Percentiles rank a stretch among this genome's conserved stretches.
Conservation (phyloP, 495 filamentous ascomycete species). For the Penicillium paradoxum region DNA sequence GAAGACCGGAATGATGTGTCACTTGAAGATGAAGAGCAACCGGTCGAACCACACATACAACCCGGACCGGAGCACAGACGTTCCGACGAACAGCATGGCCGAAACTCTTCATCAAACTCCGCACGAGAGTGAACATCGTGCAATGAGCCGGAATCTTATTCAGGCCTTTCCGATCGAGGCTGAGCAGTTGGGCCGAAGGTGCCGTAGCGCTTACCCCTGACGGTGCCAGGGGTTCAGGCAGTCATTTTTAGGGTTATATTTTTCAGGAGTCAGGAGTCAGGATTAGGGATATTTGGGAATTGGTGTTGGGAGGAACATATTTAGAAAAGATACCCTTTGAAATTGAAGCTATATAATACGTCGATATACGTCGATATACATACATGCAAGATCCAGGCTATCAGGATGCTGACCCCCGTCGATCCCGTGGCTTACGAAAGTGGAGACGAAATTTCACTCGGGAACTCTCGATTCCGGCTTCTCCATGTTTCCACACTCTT, state of each 20-base stretch:
- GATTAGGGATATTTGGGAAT: background rate
- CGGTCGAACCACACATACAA: background rate
- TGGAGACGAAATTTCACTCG: constrained; percentile 15
- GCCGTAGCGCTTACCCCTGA: background rate
- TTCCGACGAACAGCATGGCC: background rate
- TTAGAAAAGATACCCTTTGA: constrained; percentile 4
- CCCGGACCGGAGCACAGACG: background rate
- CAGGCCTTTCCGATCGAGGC: background rate
- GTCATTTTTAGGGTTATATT: background rate
- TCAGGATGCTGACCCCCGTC: background rate
- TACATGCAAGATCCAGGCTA: background rate
- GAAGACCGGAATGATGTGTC: constrained; percentile 11
- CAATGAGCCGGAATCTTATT: background rate
- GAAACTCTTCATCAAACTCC: background rate
- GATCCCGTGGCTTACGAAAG: constrained; percentile 4
- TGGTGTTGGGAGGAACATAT: constrained; percentile 1
- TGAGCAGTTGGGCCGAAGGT: background rate
- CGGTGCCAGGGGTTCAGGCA: background rate
- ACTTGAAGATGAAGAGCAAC: background rate
- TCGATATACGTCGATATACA: background rate
- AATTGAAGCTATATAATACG: background rate
- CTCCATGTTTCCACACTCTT: constrained; percentile 11
- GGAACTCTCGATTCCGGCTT: constrained; percentile 21
- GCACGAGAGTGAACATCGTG: background rate
- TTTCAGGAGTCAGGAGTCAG: background rate